Conservation (phyloP, 2,329 filamentous ascomycete species). For the Pestalotiopsis sp. region DNA sequence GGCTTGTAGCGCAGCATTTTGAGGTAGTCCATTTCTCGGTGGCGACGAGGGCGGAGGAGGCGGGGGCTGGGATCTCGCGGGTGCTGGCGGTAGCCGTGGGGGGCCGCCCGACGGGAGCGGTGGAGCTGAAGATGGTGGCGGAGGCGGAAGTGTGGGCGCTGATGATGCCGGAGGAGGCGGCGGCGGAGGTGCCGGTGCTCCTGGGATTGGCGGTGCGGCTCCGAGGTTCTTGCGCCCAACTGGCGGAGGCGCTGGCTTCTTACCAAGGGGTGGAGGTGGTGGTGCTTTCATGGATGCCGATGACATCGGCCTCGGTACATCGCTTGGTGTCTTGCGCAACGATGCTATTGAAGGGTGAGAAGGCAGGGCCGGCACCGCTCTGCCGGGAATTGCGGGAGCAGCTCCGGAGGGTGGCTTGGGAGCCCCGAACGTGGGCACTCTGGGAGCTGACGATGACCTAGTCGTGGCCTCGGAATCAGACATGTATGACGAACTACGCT, state of each 20-base stretch:
- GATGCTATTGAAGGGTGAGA: constrained; percentile 57
- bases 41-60: constrained; percentile 37
- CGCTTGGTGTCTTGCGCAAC: constrained; percentile 57
- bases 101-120: constrained; percentile 31
- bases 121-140: constrained; percentile 33
- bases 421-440: constrained; percentile 49
- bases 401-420: constrained; percentile 61
- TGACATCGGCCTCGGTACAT: constrained; percentile 57
- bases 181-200: constrained; percentile 31
- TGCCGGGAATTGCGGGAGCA: constrained; percentile 59
- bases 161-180: constrained; percentile 26
- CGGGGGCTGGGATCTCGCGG: constrained; percentile 32
- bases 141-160: constrained; percentile 28
- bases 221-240: constrained; percentile 54
- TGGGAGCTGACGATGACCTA: constrained; percentile 44
- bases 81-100: constrained; percentile 22
- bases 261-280: constrained; percentile 76
- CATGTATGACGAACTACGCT: constrained; percentile 69
- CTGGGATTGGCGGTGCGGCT: constrained; percentile 2
- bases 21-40: constrained; percentile 29
- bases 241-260: constrained; percentile 69
- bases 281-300: constrained; percentile 65
- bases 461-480: constrained; percentile 71
- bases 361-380: constrained; percentile 47
- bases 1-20: constrained; percentile 40